phyloP scores from a whole-genome alignment of 371 early-diverging fungal species.

The Apophysomyces elegans region DNA sequence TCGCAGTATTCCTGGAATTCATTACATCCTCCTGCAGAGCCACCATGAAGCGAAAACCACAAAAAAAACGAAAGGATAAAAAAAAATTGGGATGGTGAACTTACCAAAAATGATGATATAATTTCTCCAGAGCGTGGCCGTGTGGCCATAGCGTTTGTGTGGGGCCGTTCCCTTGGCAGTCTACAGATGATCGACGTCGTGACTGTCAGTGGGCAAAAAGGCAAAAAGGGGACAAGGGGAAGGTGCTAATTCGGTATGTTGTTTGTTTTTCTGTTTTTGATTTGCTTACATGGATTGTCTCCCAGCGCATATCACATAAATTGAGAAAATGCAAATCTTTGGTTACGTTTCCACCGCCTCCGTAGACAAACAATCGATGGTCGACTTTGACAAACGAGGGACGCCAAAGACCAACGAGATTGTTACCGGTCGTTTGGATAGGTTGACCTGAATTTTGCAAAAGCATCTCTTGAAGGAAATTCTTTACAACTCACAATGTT shows the following conservation, averaged over 20 bases:
- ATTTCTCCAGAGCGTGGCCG: slow-evolving; percentile 61
- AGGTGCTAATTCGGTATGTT: slow-evolving; percentile 3
- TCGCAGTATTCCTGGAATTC: slow-evolving; percentile 62
- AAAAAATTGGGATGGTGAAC: slow-evolving; percentile 8
- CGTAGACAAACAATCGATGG: slow-evolving; percentile 62
- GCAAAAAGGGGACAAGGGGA: slow-evolving; percentile 8
- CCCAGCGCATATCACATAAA: slow-evolving; percentile 53
- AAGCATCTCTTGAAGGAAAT: slow-evolving; percentile 19
- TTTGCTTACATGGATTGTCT: slow-evolving; percentile 45
- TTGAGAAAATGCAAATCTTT: slow-evolving; percentile 64
- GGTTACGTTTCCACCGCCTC: slow-evolving; percentile 67
- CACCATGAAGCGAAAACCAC: neutral
- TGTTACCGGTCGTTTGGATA: slow-evolving; percentile 60
- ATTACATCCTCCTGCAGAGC: slow-evolving; percentile 56
- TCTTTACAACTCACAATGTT: slow-evolving; percentile 1
- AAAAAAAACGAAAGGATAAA: slow-evolving; percentile 8
- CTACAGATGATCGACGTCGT: slow-evolving; percentile 25
- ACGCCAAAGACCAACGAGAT: slow-evolving; percentile 68
- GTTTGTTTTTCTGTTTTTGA: slow-evolving; percentile 14
- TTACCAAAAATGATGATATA: slow-evolving; percentile 65
- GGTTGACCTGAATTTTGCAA: slow-evolving; percentile 52
- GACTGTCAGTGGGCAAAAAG: slow-evolving; percentile 16
- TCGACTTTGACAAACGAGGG: slow-evolving; percentile 67
- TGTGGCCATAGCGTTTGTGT: slow-evolving; percentile 65
- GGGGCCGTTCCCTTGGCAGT: slow-evolving; percentile 56